phyloP scores from a whole-genome alignment of 2,329 filamentous ascomycete genomes.

The Talaromyces amestolkiae region DNA sequence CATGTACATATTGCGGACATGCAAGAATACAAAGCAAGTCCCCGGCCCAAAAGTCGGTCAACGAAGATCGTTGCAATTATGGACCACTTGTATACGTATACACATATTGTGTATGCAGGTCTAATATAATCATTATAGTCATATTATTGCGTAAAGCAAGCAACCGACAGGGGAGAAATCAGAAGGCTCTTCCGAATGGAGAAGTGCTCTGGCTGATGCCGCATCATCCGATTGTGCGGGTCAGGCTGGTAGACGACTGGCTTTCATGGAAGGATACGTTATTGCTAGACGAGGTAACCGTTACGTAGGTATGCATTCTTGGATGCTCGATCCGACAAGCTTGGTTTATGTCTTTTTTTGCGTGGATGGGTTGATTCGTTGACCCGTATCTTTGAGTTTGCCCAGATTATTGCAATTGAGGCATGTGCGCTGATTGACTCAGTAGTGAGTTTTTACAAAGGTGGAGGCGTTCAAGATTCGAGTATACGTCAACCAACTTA shows the following conservation, averaged over 20 bases:
- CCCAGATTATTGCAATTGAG: neutral
- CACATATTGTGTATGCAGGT: neutral
- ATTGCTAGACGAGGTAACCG: neutral
- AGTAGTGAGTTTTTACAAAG: neutral
- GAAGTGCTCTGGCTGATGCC: neutral
- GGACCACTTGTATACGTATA: neutral
- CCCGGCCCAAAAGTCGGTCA: neutral
- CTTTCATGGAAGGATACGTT: neutral
- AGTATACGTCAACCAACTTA: neutral
- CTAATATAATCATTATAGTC: neutral
- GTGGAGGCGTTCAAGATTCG: neutral
- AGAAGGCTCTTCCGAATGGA: neutral
- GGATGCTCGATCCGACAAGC: neutral
- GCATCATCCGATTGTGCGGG: conserved; percentile 1
- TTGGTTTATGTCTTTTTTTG: neutral
- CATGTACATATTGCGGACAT: neutral
- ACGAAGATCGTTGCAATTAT: neutral
- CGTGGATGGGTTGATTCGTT: neutral
- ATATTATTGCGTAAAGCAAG: neutral
- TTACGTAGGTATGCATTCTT: neutral
- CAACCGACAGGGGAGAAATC: neutral
- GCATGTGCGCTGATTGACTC: neutral
- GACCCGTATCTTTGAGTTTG: neutral
- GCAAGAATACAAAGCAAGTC: neutral
- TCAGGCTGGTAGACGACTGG: neutral